These are phyloP conservation scores for Gentiana dahurica DNA, from an alignment of 257 asterid species.

Conservation along the genomic window DNA sequence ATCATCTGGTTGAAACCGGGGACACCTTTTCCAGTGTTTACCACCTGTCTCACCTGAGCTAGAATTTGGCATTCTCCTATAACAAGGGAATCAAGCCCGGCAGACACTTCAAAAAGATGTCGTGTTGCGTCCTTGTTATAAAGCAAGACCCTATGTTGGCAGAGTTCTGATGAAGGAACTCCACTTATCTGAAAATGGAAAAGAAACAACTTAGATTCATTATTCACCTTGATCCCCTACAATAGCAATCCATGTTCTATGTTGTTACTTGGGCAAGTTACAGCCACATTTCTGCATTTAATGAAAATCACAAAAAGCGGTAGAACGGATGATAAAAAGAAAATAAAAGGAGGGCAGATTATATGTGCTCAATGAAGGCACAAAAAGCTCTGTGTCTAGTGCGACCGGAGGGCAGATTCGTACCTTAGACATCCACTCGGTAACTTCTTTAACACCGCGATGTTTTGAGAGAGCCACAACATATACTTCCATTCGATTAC, in stretches of 20 bases:
- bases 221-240: too few relatives aligned
- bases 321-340: too few relatives aligned
- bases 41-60: constrained; percentile 93
- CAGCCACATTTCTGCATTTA: neutral
- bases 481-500: constrained; percentile 90
- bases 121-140: constrained; percentile 86
- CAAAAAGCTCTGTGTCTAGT: too few relatives aligned
- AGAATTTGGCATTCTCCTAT: constrained; percentile 97
- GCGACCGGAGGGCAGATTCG: neutral
- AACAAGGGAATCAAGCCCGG: constrained; percentile 90
- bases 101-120: constrained; percentile 88
- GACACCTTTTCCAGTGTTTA: constrained; percentile 85
- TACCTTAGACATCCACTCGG: constrained; percentile 98
- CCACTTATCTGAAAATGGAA: constrained; percentile 70
- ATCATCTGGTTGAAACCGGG: constrained; percentile 83
- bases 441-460: constrained; percentile 91
- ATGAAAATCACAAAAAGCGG: too few relatives aligned
- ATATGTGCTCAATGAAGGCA: too few relatives aligned
- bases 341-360: too few relatives aligned
- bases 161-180: constrained; percentile 67
- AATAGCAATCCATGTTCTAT: neutral
- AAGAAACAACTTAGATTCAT: neutral
- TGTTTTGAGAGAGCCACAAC: constrained; percentile 90
- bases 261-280: too few relatives aligned
- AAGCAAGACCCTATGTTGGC: constrained; percentile 79